Percentiles rank a stretch among this genome's conserved stretches.
Evolutionary conservation across 345 rosid species (phyloP).

Genomic region (Cardamine occulta): DNA sequence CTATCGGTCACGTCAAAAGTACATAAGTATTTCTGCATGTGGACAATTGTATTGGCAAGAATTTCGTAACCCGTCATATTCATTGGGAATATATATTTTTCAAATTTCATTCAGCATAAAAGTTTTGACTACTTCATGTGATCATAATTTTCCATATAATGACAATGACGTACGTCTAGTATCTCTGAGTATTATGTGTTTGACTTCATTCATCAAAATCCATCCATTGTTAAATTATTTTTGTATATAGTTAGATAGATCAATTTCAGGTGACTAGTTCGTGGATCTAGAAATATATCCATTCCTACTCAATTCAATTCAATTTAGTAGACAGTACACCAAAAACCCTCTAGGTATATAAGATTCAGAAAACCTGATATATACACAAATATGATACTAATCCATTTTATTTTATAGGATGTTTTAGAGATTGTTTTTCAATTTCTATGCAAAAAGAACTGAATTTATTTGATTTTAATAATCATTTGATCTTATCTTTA

Average conservation of each 20-base stretch:
- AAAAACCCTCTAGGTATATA: no score
- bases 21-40: constrained; percentile 35
- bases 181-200: constrained; percentile 6
- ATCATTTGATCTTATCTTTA: no score
- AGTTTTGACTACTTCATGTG: constrained; percentile 19
- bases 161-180: constrained; percentile 7
- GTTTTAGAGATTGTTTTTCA: no score
- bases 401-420: no score
- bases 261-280: background rate
- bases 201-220: background rate
- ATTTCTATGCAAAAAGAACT: no score
- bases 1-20: constrained; percentile 22
- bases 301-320: background rate
- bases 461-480: no score
- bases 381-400: no score
- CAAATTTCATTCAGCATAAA: constrained; percentile 1
- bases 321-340: background rate
- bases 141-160: constrained; percentile 1
- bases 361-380: no score
- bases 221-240: background rate
- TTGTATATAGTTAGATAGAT: background rate
- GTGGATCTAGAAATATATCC: background rate
- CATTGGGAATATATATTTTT: background rate
- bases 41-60: constrained; percentile 35
- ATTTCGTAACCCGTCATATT: constrained; percentile 28